Base-by-base conservation (phyloP, 257 asterid species). In the Nicotiana paniculata region DNA sequence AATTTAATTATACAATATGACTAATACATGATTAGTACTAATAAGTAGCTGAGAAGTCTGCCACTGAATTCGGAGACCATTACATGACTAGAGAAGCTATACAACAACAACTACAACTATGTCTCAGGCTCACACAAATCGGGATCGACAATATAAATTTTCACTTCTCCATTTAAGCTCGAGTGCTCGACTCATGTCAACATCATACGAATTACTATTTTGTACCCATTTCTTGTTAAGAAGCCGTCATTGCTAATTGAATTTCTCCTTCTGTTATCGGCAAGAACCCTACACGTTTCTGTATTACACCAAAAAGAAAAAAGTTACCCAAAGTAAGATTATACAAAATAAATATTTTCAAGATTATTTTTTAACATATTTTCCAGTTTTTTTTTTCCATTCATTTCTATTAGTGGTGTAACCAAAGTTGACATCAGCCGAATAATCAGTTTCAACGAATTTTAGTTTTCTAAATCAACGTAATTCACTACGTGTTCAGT, bases 241-340 rank as follows among this genome's bases (percentile, higher is more conserved):
- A 87, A 35, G 93, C 58, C 0, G 78, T 89, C 69, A 88, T 88
- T 1, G 92, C 94, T 48, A 87, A 84, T 24, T 92, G 97, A 75
- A 91, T 92, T 83, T 95, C 97, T 55, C 93, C 92, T 86, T 91
- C 97, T 10, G 43, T 85, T 16, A 93, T 74, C 0, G 98, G 96
- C 90, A 89, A 35, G 85, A 95, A 95, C 64, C 97, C 97, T 64
- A 95, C 98, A 77, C 93, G 91, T 78, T 86, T 95, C 99, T 95
- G 97, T 91, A 92, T 74, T 6, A 15, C 81, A 57, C 28, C 5
- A 80, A 32, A 4, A 80, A 7, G 9, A 59, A 61, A 1, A 11
- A 9, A 24, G 21, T 48, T 74, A 72, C 3, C 11, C 13, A 9
- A 72, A 72, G 6, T 15, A 48, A 24, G 5, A n/a, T 39, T 18